A percentile compares a stretch with the other conserved stretches of the same genome.
Conservation (phyloP, 176 grass and related monocot species). For the Bromus sterilis region DNA sequence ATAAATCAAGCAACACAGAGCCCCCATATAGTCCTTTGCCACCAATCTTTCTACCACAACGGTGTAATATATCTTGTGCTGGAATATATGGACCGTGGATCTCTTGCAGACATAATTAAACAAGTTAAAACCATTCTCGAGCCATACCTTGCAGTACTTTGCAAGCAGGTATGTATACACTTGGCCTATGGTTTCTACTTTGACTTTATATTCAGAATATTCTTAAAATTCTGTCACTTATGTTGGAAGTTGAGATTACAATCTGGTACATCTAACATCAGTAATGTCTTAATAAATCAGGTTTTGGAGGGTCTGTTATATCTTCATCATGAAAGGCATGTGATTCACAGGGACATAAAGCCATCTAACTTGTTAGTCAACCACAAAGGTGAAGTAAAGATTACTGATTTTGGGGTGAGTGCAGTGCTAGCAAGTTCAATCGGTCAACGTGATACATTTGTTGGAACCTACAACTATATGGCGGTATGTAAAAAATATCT, state of each 20-base stretch:
- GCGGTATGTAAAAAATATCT: conserved; percentile 52
- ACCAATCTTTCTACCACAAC: conserved; percentile 97
- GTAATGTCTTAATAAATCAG: conserved; percentile 29
- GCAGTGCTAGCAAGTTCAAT: conserved; percentile 83
- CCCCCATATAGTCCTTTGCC: conserved; percentile 75
- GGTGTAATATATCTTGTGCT: conserved; percentile 97
- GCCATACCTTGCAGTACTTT: conserved; percentile 89
- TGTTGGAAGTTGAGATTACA: background rate
- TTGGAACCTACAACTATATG: conserved; percentile 98
- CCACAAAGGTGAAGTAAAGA: conserved; percentile 91
- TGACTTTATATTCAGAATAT: background rate
- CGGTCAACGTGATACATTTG: conserved; percentile 92
- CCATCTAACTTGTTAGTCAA: conserved; percentile 95
- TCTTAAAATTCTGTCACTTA: background rate
- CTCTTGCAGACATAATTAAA: conserved; percentile 86
- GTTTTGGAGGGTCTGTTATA: conserved; percentile 93
- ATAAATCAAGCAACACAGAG: conserved; percentile 87
- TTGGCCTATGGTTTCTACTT: conserved; percentile 10
- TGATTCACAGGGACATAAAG: conserved; percentile 96
- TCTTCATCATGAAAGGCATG: conserved; percentile 92
- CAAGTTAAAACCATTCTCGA: conserved; percentile 97
- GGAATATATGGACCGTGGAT: conserved; percentile 98
- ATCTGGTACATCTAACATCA: conserved; percentile 4
- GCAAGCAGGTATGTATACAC: conserved; percentile 61
- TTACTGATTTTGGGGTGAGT: conserved; percentile 94